Evolutionary conservation across 2,329 filamentous ascomycete species (phyloP), one percentile per base, ranked within the genome.

Genomic region (Cladosporium sp.): DNA sequence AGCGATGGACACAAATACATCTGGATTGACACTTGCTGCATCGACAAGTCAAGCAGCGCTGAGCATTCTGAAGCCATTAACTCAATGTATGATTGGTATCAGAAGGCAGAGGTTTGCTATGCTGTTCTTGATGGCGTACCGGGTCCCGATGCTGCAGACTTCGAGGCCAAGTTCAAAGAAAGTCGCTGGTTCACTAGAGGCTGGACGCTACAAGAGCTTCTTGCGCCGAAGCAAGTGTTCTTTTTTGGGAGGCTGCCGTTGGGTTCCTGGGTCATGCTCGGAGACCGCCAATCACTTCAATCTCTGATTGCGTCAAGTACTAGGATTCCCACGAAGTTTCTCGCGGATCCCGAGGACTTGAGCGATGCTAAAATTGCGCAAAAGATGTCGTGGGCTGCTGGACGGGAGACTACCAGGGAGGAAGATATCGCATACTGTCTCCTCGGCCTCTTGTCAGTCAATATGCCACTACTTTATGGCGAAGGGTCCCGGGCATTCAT

Each of bases 1-100:
- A 59, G 54, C 1, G 73, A 76, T 48, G 69, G 66, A 6, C 58
- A 71, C 2, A 25, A 48, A 1, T 77, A 75, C 39, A 65, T 72
- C 5, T 79, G 77, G 76, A 70, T 78, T 6, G 77, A 78, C 67
- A 78, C 74, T 3, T 76, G 73, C 67, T 78, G 76, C 62, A 78
- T 78, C 65, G 71, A 78, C 65, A 77, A 77, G 65, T 67, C 64
- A 1, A 76, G 70, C 67, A 73, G 69, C 32, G 66, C 74, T 0
- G 76, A 78, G 68, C 68, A 78, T 1, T 72, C 73, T 1, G 74
- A 77, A 53, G 72, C 73, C 5, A 75, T 67, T 25, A 66, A 67
- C 39, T 69, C 64, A 11, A 69, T 68, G 68, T 70, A 67, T 34
- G 26, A 49, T 5, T 79, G 76, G 76, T 79, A 79, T 63, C 59